A percentile compares a stretch with the other conserved stretches of the same genome.
Evolutionary conservation across 345 rosid species (phyloP).

Genomic region (Eucalyptus dawsonii): DNA sequence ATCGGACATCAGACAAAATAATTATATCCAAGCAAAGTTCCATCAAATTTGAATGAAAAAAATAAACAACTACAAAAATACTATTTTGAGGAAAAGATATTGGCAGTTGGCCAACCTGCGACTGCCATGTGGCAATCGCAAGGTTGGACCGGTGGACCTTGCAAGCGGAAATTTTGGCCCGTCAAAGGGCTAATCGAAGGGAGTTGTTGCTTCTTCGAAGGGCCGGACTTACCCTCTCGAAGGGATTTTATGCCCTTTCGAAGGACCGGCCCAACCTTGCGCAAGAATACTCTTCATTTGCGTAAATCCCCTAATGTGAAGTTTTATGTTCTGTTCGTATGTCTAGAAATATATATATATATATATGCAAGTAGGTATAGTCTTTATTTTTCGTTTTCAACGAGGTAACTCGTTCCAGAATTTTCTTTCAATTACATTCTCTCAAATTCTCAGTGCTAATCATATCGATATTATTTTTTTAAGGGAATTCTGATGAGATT

Average conservation of each 20-base stretch:
- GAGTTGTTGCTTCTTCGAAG: neutral
- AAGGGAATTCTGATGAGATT: neutral
- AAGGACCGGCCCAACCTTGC: neutral
- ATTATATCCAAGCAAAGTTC: neutral
- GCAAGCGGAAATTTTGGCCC: neutral
- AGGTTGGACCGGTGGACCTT: neutral
- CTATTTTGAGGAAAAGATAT: neutral
- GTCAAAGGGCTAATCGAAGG: neutral
- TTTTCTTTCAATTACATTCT: neutral
- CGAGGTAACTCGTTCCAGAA: neutral
- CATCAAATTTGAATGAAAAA: neutral
- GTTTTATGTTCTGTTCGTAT: no score
- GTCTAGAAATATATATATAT: no score
- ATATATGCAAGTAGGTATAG: no score
- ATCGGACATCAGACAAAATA: neutral
- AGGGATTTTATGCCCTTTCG: neutral
- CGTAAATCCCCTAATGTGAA: no score
- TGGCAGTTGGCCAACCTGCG: neutral
- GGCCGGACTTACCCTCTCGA: neutral
- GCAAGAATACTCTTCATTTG: neutral
- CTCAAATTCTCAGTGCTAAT: neutral
- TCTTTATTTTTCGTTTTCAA: neutral
- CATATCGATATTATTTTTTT: neutral
- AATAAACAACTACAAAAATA: neutral
- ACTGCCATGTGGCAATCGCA: neutral